These are phyloP conservation scores for Colletotrichum musae DNA, from an alignment of 2,329 filamentous ascomycete genomes.

Conservation along the genomic window DNA sequence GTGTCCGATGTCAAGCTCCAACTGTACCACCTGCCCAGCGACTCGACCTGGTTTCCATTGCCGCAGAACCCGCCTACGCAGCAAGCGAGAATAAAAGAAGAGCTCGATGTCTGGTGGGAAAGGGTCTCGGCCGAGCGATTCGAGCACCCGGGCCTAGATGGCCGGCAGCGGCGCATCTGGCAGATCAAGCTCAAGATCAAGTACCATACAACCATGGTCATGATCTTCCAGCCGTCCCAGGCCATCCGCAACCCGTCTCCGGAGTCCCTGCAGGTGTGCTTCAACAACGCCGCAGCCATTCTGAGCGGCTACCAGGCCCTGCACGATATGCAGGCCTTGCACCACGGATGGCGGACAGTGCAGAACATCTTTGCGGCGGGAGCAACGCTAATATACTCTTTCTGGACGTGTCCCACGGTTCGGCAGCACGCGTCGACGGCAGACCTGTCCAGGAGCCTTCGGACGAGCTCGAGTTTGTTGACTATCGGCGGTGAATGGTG, in stretches of 20 bases:
- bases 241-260: slow-evolving; percentile 48
- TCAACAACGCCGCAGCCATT: slow-evolving; percentile 45
- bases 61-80: slow-evolving; percentile 23
- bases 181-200: slow-evolving; percentile 49
- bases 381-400: slow-evolving; percentile 55
- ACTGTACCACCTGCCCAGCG: slow-evolving; percentile 44
- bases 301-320: slow-evolving; percentile 50
- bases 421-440: slow-evolving; percentile 43
- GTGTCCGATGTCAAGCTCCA: slow-evolving; percentile 46
- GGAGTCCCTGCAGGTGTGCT: slow-evolving; percentile 49
- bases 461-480: slow-evolving; percentile 53
- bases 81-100: slow-evolving; percentile 39
- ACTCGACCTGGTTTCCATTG: slow-evolving; percentile 40
- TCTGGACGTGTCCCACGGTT: slow-evolving; percentile 51
- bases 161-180: slow-evolving; percentile 41
- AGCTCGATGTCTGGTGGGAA: slow-evolving; percentile 39
- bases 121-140: slow-evolving; percentile 23
- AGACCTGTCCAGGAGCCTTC: slow-evolving; percentile 43
- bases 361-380: slow-evolving; percentile 56
- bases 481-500: slow-evolving; percentile 58
- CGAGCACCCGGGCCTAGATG: slow-evolving; percentile 25
- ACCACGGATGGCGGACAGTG: slow-evolving; percentile 53
- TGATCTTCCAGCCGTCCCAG: slow-evolving; percentile 56
- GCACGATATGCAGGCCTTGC: slow-evolving; percentile 48
- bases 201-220: slow-evolving; percentile 51